Percentiles rank a stretch among this genome's conserved stretches.
phyloP scores from a whole-genome alignment of 2,329 filamentous ascomycete genomes.

The Sordariomycetes sp. region DNA sequence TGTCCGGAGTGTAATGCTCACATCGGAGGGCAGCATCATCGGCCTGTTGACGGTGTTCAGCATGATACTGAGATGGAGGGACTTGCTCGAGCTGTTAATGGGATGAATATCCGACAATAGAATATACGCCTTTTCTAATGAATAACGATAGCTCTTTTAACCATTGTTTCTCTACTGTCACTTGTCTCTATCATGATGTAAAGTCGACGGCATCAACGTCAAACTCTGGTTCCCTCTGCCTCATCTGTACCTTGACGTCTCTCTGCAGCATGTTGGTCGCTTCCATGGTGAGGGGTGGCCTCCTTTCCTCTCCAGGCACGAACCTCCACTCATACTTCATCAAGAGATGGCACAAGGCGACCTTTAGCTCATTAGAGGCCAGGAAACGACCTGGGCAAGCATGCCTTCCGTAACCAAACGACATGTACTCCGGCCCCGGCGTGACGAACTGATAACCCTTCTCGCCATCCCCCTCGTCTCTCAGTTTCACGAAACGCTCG shows the following conservation, averaged over 20 bases:
- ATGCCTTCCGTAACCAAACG: constrained; percentile 24
- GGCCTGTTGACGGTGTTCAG: not conserved
- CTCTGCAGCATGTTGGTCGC: not conserved
- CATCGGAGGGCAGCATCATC: constrained; percentile 47
- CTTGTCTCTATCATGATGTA: no score
- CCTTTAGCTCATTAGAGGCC: constrained; percentile 30
- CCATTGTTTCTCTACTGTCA: no score
- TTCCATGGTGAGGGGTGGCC: not conserved
- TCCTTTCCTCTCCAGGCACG: not conserved
- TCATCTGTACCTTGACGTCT: constrained; percentile 1
- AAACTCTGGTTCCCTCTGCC: not conserved
- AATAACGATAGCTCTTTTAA: no score
- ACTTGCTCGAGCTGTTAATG: no score
- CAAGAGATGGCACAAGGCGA: constrained; percentile 26
- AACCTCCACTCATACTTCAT: constrained; percentile 24
- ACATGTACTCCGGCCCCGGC: constrained; percentile 19
- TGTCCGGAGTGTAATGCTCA: constrained; percentile 54
- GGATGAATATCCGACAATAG: no score
- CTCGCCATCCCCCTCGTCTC: not conserved
- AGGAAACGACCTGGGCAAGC: constrained; percentile 32
- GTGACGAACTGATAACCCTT: constrained; percentile 17
- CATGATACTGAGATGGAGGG: constrained; percentile 1
- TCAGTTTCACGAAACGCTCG: not conserved
- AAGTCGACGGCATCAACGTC: not conserved
- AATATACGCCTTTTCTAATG: no score